Percentiles rank a stretch among this genome's conserved stretches.
phyloP scores from a whole-genome alignment of 176 grass and related monocot genomes.

The Bothriochloa decipiens region DNA sequence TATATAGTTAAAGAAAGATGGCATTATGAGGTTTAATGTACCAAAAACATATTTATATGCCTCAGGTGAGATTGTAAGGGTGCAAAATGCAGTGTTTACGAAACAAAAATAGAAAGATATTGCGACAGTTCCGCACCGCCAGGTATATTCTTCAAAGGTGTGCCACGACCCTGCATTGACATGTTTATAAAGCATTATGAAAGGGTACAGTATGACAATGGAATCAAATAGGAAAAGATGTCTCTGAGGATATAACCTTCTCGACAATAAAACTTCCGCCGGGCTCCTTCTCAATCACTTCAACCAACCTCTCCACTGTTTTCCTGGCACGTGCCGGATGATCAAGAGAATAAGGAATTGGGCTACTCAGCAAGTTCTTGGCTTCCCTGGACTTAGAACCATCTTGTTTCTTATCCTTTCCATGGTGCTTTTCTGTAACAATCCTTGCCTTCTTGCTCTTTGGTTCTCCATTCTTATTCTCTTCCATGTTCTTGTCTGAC shows the following conservation, averaged over 20 bases:
- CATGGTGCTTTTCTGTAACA: conserved; percentile 43
- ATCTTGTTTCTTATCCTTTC: conserved; percentile 45
- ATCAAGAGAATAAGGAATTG: conserved; percentile 54
- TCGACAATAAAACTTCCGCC: conserved; percentile 58
- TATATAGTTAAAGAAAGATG: background rate
- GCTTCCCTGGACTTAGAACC: conserved; percentile 51
- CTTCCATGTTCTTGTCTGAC: conserved; percentile 36
- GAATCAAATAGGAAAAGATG: conserved; percentile 15
- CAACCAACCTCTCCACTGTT: conserved; percentile 85
- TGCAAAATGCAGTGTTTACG: background rate
- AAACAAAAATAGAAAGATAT: conserved; percentile 12
- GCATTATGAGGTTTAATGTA: background rate
- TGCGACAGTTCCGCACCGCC: conserved; percentile 47
- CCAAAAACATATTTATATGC: conserved; percentile 10
- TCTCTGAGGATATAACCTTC: conserved; percentile 61
- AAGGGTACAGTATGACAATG: background rate
- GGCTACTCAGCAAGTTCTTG: conserved; percentile 38
- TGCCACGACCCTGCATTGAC: conserved; percentile 78
- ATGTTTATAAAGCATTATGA: conserved; percentile 42
- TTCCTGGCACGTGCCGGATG: conserved; percentile 77
- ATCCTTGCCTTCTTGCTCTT: conserved; percentile 64
- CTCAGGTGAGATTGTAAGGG: background rate
- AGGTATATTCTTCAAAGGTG: conserved; percentile 87
- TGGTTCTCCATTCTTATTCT: conserved; percentile 51
- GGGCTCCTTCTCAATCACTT: conserved; percentile 89